Conservation (phyloP, 331 rosid species). For the Malus hybrid region DNA sequence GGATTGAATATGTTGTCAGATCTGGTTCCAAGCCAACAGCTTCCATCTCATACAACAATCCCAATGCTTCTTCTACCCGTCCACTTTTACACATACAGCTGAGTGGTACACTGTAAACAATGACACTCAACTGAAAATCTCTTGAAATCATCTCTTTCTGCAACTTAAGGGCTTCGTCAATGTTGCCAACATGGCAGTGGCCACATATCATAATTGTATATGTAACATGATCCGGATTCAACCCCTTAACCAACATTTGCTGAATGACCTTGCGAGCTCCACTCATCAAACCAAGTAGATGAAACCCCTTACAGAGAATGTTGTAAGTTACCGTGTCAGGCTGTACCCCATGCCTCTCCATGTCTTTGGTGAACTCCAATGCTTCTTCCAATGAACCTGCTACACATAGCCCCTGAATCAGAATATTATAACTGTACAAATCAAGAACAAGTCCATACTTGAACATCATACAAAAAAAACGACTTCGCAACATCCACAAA, state of each 20-base stretch:
- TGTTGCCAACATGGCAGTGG: conserved; percentile 34
- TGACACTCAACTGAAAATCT: conserved; percentile 31
- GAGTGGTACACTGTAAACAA: conserved; percentile 32
- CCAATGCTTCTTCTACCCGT: conserved; percentile 32
- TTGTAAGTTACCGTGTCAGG: conserved; percentile 37
- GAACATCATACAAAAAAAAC: conserved; percentile 39
- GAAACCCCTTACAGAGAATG: conserved; percentile 48
- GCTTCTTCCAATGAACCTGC: conserved; percentile 57
- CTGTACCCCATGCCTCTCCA: conserved; percentile 42
- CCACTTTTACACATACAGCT: conserved; percentile 44
- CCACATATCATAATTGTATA: conserved; percentile 45
- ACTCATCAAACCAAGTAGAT: conserved; percentile 36
- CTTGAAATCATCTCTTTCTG: conserved; percentile 34
- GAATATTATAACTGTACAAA: conserved; percentile 51
- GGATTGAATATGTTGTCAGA: conserved; percentile 35
- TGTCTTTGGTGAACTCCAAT: conserved; percentile 34
- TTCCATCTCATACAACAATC: conserved; percentile 41
- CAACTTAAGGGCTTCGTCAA: conserved; percentile 40
- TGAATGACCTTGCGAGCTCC: conserved; percentile 35
- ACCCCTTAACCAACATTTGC: conserved; percentile 34
- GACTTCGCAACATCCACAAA: conserved; percentile 36
- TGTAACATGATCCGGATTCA: conserved; percentile 34
- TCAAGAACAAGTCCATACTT: conserved; percentile 42
- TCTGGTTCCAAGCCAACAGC: conserved; percentile 31
- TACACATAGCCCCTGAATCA: conserved; percentile 47